These are phyloP conservation scores for Daldinia sp. DNA, from an alignment of 2,329 filamentous ascomycete genomes.

Conservation along the genomic window DNA sequence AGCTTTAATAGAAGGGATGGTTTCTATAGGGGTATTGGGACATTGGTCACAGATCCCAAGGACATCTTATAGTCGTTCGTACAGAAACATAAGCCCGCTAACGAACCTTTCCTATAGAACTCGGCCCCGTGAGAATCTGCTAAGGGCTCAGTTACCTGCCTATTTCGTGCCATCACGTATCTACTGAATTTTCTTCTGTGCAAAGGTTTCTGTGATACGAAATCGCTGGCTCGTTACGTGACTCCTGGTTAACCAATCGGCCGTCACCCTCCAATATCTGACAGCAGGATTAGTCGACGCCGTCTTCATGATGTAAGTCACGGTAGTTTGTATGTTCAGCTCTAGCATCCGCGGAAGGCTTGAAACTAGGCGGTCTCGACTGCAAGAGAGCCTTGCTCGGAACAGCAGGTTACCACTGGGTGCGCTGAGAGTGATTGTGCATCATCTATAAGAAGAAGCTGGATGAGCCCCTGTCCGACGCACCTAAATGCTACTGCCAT, in stretches of 20 bases:
- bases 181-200: background rate
- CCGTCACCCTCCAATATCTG: background rate
- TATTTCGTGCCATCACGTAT: constrained; percentile 24
- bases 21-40: background rate
- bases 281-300: constrained; percentile 20
- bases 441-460: constrained; percentile 34
- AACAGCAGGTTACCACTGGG: constrained; percentile 25
- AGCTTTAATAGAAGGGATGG: background rate
- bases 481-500: constrained; percentile 26
- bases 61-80: constrained; percentile 17
- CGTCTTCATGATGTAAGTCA: background rate
- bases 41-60: background rate
- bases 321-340: constrained; percentile 1
- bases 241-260: constrained; percentile 20
- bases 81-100: background rate
- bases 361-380: constrained; percentile 22
- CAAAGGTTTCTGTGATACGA: constrained; percentile 12
- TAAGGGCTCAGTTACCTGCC: constrained; percentile 28
- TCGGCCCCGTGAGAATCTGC: constrained; percentile 7
- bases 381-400: constrained; percentile 12
- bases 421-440: background rate
- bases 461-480: constrained; percentile 17
- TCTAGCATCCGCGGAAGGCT: background rate
- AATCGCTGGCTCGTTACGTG: constrained; percentile 14
- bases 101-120: constrained; percentile 3